Evolutionary conservation across 257 asterid genomes (phyloP).

Genomic region (Gentiana macrophylla): DNA sequence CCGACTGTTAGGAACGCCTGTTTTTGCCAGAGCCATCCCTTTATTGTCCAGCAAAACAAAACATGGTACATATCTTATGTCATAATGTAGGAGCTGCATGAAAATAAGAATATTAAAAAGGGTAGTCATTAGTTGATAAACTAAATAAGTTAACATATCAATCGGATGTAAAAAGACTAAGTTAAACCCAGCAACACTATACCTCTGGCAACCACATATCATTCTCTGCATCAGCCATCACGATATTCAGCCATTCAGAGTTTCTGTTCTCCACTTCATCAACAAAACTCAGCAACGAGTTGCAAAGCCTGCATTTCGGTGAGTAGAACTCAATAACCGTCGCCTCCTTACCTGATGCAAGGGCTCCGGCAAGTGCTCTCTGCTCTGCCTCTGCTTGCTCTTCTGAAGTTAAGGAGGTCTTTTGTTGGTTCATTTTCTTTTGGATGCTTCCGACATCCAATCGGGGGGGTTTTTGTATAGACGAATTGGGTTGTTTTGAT

Average conservation of each 20-base stretch:
- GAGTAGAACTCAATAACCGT: constrained; percentile 77
- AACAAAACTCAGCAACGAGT: constrained; percentile 57
- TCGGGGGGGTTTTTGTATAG: constrained; percentile 10
- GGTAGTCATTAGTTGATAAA: neutral
- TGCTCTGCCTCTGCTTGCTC: constrained; percentile 78
- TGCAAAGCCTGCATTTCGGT: constrained; percentile 75
- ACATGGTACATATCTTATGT: constrained; percentile 83
- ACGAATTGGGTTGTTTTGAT: constrained; percentile 15
- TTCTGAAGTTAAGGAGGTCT: constrained; percentile 23
- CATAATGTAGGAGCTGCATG: constrained; percentile 72
- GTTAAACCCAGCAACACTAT: neutral
- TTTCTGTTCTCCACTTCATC: constrained; percentile 54
- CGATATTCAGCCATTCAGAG: constrained; percentile 63
- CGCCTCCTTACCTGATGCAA: constrained; percentile 56
- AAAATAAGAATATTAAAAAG: neutral
- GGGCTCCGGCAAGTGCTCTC: constrained; percentile 61
- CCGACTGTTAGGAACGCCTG: constrained; percentile 67
- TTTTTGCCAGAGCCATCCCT: constrained; percentile 74
- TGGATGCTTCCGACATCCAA: constrained; percentile 5
- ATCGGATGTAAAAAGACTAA: neutral
- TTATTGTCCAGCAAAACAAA: constrained; percentile 62
- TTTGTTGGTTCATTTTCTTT: neutral
- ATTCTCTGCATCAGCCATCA: constrained; percentile 75
- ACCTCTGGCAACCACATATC: constrained; percentile 87
- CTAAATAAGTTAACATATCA: no score